Percentiles rank a stretch among this genome's conserved stretches.
Evolutionary conservation across 495 filamentous ascomycete genomes (phyloP).

Genomic region (Hypoxylon crocopeplum): DNA sequence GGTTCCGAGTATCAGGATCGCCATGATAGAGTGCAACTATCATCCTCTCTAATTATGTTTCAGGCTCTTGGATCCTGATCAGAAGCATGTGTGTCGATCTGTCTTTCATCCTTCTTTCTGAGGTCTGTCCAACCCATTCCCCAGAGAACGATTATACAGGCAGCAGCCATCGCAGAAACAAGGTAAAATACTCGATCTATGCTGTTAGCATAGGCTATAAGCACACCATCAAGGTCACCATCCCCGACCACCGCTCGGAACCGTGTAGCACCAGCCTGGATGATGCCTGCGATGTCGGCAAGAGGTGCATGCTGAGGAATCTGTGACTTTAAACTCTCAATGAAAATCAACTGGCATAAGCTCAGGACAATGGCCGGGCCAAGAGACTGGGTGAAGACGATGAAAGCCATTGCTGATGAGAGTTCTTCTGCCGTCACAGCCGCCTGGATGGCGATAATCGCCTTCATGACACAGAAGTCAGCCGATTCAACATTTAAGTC

Average conservation of each 20-base stretch:
- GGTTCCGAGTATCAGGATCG: too few relatives aligned
- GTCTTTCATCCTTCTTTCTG: background rate
- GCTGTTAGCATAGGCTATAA: constrained; percentile 1
- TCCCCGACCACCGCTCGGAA: background rate
- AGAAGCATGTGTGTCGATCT: too few relatives aligned
- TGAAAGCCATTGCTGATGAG: background rate
- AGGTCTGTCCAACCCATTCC: constrained; percentile 7
- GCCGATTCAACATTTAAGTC: too few relatives aligned
- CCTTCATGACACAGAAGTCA: constrained; percentile 9
- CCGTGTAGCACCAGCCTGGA: background rate
- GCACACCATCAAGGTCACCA: background rate
- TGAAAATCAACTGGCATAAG: background rate
- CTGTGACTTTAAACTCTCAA: background rate
- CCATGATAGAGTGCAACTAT: too few relatives aligned
- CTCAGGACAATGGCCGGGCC: background rate
- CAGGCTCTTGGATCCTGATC: too few relatives aligned
- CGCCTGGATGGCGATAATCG: constrained; percentile 38
- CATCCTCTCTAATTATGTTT: too few relatives aligned
- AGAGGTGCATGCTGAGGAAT: background rate
- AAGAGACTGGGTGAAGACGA: background rate
- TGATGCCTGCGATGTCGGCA: background rate
- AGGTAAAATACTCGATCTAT: constrained; percentile 2
- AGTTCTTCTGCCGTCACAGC: background rate
- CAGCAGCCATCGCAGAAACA: background rate
- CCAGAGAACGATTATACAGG: background rate